Conservation (phyloP, 331 rosid genomes). For the Rhamnella rubrinervis region DNA sequence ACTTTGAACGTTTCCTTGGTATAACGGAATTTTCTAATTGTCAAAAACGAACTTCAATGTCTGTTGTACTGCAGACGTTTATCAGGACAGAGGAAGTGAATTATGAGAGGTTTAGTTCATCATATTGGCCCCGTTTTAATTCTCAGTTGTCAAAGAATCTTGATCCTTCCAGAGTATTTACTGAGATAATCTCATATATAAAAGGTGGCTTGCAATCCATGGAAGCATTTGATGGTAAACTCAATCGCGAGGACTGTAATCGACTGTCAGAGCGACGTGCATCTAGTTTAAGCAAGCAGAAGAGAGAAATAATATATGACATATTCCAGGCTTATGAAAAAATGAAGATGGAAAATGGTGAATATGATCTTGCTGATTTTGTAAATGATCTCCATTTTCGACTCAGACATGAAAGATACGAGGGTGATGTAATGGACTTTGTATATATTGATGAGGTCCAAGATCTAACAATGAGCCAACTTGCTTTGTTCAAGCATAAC, state of each 20-base stretch:
- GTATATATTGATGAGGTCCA: conserved; percentile 84
- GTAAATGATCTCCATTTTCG: conserved; percentile 59
- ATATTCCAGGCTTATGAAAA: conserved; percentile 58
- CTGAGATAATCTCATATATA: conserved; percentile 69
- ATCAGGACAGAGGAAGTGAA: conserved; percentile 57
- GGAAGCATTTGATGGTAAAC: conserved; percentile 40
- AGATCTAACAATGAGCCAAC: conserved; percentile 76
- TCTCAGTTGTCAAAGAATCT: conserved; percentile 44
- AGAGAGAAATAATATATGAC: conserved; percentile 49
- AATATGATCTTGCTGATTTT: conserved; percentile 71
- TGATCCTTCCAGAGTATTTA: conserved; percentile 55
- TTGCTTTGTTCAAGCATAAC: conserved; percentile 60
- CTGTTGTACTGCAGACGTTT: conserved; percentile 44
- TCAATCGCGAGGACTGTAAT: conserved; percentile 47
- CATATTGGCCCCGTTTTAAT: conserved; percentile 72
- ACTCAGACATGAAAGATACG: conserved; percentile 37
- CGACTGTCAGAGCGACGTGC: conserved; percentile 36
- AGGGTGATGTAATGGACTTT: conserved; percentile 53
- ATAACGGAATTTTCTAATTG: conserved; percentile 3
- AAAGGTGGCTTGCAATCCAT: conserved; percentile 51
- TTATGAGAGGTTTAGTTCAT: conserved; percentile 52
- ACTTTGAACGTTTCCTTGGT: conserved; percentile 53
- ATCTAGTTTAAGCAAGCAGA: conserved; percentile 35
- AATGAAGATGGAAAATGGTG: conserved; percentile 54
- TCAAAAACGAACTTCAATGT: conserved; percentile 31